Conservation (phyloP, 192 early-diverging fungal species). For the Coemansia sp. region DNA sequence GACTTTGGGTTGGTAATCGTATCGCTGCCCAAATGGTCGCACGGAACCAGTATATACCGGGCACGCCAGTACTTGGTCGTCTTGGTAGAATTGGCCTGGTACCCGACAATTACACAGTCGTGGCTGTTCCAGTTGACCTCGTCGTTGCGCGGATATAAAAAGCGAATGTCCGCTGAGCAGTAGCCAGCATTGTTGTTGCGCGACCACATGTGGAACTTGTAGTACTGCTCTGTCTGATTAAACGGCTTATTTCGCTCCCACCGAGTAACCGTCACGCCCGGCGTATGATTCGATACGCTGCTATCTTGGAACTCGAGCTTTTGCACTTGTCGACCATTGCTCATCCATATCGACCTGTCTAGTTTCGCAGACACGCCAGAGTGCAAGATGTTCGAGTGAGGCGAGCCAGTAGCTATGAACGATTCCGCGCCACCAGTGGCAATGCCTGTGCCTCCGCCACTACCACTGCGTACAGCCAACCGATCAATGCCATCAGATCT, state of each 20-base stretch:
- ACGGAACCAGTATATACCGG: constrained; percentile 87
- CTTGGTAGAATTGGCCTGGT: constrained; percentile 78
- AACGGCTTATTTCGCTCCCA: constrained; percentile 75
- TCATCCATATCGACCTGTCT: constrained; percentile 65
- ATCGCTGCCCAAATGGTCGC: constrained; percentile 63
- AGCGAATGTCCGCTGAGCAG: constrained; percentile 58
- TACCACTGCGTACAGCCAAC: constrained; percentile 5
- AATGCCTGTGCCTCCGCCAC: constrained; percentile 1
- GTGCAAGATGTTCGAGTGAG: constrained; percentile 10
- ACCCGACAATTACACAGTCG: constrained; percentile 88
- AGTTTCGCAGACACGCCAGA: constrained; percentile 16
- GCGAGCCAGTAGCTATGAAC: neutral
- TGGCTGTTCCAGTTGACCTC: constrained; percentile 94
- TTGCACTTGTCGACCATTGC: constrained; percentile 92
- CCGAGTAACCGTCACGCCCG: constrained; percentile 78
- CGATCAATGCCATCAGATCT: constrained; percentile 8
- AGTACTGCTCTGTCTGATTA: constrained; percentile 60
- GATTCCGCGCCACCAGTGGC: constrained; percentile 1
- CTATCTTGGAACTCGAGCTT: constrained; percentile 70
- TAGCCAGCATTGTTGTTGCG: constrained; percentile 72
- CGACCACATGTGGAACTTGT: constrained; percentile 82
- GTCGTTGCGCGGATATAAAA: constrained; percentile 73
- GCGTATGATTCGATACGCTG: constrained; percentile 60
- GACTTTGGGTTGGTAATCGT: constrained; percentile 57
- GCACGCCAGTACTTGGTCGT: constrained; percentile 83